Evolutionary conservation across 2,329 filamentous ascomycete species (phyloP).

Genomic region (Colletotrichum lentis): DNA sequence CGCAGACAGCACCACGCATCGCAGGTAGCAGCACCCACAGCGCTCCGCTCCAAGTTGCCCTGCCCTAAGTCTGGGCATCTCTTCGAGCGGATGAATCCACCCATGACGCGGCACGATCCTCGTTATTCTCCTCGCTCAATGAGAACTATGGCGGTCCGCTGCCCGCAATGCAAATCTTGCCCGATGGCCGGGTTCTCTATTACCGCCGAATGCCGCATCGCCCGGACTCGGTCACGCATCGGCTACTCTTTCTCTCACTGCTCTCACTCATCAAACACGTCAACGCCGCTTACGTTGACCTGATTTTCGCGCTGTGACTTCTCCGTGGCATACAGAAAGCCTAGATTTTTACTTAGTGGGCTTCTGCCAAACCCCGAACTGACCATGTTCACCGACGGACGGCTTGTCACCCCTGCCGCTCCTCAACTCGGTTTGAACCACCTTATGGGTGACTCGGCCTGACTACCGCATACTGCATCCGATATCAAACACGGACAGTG

Average conservation of each 20-base stretch:
- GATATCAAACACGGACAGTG: slow-evolving; percentile 21
- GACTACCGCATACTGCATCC: slow-evolving; percentile 22
- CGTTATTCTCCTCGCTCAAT: slow-evolving; percentile 16
- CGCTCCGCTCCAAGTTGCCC: slow-evolving; percentile 21
- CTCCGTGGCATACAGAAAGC: background rate
- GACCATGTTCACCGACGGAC: slow-evolving; percentile 14
- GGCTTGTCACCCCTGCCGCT: background rate
- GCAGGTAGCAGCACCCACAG: slow-evolving; percentile 14
- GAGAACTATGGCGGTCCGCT: slow-evolving; percentile 16
- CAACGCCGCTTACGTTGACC: slow-evolving; percentile 4
- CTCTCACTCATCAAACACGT: slow-evolving; percentile 18
- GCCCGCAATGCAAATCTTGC: slow-evolving; percentile 14
- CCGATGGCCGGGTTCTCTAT: background rate
- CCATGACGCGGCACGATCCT: slow-evolving; percentile 20
- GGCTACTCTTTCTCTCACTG: background rate
- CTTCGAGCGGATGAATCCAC: slow-evolving; percentile 32
- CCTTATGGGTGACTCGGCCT: slow-evolving; percentile 2
- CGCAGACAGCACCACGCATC: slow-evolving; percentile 18
- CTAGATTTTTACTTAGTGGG: background rate
- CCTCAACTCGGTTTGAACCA: slow-evolving; percentile 3
- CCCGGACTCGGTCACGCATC: background rate
- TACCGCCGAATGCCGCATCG: slow-evolving; percentile 12
- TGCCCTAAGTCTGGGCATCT: slow-evolving; percentile 35
- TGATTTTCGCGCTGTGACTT: slow-evolving; percentile 14
- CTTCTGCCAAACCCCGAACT: slow-evolving; percentile 12